Percentiles rank a stretch among this genome's conserved stretches.
These are phyloP conservation scores for Polyporus arcularius DNA, from an alignment of 768 basidiomycete genomes.

Conservation along the genomic window DNA sequence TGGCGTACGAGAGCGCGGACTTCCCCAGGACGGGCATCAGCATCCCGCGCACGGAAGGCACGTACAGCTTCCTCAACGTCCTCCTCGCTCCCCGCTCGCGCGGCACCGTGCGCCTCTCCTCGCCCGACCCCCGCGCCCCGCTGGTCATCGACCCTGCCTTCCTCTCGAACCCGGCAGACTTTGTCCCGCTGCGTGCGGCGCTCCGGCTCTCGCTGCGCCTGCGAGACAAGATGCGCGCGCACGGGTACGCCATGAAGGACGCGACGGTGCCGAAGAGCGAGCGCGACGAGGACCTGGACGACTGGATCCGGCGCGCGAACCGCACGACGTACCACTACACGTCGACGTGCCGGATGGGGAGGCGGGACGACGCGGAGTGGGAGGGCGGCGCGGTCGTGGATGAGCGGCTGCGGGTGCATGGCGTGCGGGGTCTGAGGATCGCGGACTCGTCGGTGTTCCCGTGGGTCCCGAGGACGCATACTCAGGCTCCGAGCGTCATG, in stretches of 20 bases:
- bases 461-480: conserved; percentile 34
- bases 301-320: conserved; percentile 26
- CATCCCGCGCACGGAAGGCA: conserved; percentile 12
- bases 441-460: conserved; percentile 30
- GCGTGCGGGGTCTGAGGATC: conserved; percentile 42
- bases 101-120: conserved; percentile 31
- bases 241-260: conserved; percentile 21
- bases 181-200: conserved; percentile 25
- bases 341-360: conserved; percentile 40
- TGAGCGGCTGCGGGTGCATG: conserved; percentile 44
- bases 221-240: conserved; percentile 18
- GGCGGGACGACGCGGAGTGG: conserved; percentile 4
- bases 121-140: conserved; percentile 30
- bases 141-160: conserved; percentile 35
- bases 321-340: conserved; percentile 38
- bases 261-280: conserved; percentile 29
- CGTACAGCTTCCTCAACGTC: conserved; percentile 23
- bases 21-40: background rate
- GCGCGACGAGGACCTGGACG: conserved; percentile 33
- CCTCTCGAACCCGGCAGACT: conserved; percentile 31
- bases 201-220: conserved; percentile 26
- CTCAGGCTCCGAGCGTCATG: conserved; percentile 35
- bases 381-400: conserved; percentile 39
- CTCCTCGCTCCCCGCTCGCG: conserved; percentile 27
- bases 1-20: conserved; percentile 21